A percentile compares a stretch with the other conserved stretches of the same genome.
These are phyloP conservation scores for Tillandsia fasciculata DNA, from an alignment of 176 grass and related monocot genomes.

Conservation along the genomic window DNA sequence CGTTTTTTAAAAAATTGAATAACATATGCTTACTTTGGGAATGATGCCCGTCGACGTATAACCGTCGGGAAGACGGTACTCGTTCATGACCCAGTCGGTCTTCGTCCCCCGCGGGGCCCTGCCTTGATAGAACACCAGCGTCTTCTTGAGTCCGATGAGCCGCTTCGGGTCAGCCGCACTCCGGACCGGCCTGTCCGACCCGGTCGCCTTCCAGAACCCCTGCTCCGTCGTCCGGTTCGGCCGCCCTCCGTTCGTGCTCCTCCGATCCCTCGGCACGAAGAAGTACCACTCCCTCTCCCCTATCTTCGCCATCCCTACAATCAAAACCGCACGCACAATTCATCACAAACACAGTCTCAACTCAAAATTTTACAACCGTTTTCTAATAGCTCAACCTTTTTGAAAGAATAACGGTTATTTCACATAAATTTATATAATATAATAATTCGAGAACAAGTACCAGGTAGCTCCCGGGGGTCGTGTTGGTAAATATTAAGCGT, in stretches of 20 bases:
- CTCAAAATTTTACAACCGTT: too few relatives aligned
- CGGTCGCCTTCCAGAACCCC: slow-evolving; percentile 94
- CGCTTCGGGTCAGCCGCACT: slow-evolving; percentile 31
- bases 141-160: slow-evolving; percentile 85
- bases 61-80: slow-evolving; percentile 61
- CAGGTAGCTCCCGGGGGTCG: slow-evolving; percentile 80
- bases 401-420: too few relatives aligned
- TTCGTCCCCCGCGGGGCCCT: slow-evolving; percentile 60
- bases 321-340: not conserved
- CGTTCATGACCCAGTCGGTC: slow-evolving; percentile 97
- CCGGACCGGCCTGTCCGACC: slow-evolving; percentile 50
- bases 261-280: slow-evolving; percentile 68
- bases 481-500: slow-evolving; percentile 74
- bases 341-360: not conserved
- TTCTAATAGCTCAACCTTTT: too few relatives aligned
- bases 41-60: not conserved
- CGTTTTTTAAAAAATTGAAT: not conserved
- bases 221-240: slow-evolving; percentile 76
- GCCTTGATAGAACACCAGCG: slow-evolving; percentile 80
- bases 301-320: slow-evolving; percentile 56
- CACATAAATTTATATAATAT: too few relatives aligned
- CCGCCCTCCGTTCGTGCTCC: slow-evolving; percentile 47
- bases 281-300: slow-evolving; percentile 98
- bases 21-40: slow-evolving; percentile 19
- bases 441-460: slow-evolving; percentile 5